Evolutionary conservation across 345 rosid species (phyloP).

Genomic region (Firmiana major): DNA sequence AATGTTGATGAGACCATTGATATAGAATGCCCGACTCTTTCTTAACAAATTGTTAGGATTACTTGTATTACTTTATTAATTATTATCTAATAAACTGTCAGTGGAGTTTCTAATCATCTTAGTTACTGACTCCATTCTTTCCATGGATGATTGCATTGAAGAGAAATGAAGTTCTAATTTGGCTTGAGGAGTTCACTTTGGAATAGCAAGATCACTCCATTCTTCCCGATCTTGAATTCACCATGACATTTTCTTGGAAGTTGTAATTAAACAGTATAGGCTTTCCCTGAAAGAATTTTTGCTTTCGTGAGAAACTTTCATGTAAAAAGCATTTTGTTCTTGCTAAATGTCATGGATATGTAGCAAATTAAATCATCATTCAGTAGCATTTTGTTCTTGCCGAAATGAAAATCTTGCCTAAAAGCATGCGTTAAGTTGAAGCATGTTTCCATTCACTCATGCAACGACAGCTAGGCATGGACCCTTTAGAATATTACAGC

Average conservation of each 20-base stretch:
- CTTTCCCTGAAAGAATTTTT: neutral
- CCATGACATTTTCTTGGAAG: neutral
- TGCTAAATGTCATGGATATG: neutral
- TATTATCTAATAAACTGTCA: no score
- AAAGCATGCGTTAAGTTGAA: no score
- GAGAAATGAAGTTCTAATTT: constrained; percentile 2
- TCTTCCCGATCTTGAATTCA: neutral
- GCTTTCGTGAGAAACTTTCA: neutral
- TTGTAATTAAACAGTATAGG: neutral
- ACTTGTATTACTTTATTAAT: neutral
- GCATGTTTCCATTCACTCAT: no score
- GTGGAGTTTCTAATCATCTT: neutral
- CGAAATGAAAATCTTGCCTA: neutral
- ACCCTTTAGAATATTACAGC: neutral
- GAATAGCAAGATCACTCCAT: neutral
- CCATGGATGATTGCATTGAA: neutral
- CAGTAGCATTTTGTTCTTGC: neutral
- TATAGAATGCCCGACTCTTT: neutral
- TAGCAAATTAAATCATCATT: neutral
- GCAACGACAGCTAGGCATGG: neutral
- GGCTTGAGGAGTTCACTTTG: neutral
- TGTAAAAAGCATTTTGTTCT: neutral
- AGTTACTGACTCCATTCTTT: neutral
- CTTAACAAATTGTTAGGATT: neutral
- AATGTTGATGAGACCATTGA: neutral